Conservation (phyloP, 2,329 filamentous ascomycete species). For the Xylariaceae sp. region DNA sequence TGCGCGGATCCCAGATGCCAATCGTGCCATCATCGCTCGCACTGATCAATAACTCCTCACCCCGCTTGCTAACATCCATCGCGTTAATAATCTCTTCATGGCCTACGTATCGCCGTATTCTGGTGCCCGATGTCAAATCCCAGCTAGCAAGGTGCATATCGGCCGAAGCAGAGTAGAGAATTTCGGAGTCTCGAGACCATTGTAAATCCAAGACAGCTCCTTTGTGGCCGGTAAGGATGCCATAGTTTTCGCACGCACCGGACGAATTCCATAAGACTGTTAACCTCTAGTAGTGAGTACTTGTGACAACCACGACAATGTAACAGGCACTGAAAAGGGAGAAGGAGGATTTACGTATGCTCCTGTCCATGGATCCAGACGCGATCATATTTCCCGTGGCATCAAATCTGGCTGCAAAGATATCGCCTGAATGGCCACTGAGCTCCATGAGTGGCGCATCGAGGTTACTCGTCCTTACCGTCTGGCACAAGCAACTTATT, state of each 20-base stretch:
- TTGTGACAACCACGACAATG: not conserved
- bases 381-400: constrained; percentile 83
- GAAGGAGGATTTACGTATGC: constrained; percentile 61
- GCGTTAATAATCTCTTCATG: constrained; percentile 96
- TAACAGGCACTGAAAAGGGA: not conserved
- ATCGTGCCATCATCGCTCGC: constrained; percentile 92
- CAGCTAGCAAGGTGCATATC: constrained; percentile 92
- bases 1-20: constrained; percentile 91
- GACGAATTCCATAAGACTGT: constrained; percentile 90
- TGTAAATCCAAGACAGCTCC: constrained; percentile 87
- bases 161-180: constrained; percentile 86
- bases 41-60: constrained; percentile 84
- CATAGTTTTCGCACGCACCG: constrained; percentile 92
- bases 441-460: constrained; percentile 94
- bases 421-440: constrained; percentile 73
- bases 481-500: constrained; percentile 42
- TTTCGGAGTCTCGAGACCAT: constrained; percentile 91
- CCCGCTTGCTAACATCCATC: constrained; percentile 80
- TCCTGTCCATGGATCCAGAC: constrained; percentile 91
- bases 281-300: constrained; percentile 1
- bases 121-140: constrained; percentile 86
- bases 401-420: constrained; percentile 88
- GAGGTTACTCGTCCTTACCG: constrained; percentile 72
- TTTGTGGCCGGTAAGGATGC: constrained; percentile 79
- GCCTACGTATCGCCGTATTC: constrained; percentile 86